Conservation (phyloP, 2,329 filamentous ascomycete species). For the Arachnopeziza araneosa region DNA sequence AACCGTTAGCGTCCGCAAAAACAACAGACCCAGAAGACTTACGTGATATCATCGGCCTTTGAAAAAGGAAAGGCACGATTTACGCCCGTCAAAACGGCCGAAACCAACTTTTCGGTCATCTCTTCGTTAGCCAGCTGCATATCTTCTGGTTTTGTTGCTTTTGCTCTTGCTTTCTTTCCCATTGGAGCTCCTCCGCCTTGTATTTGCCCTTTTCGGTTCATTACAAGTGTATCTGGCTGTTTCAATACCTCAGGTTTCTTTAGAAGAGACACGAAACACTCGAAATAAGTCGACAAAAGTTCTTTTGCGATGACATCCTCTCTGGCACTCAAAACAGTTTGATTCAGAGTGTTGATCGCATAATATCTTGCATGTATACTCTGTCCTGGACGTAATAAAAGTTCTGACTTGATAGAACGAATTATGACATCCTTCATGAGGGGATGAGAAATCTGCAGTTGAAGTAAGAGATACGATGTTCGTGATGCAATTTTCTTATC, state of each 20-base stretch:
- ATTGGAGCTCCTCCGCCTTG: conserved; percentile 49
- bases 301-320: conserved; percentile 77
- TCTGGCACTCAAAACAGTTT: conserved; percentile 83
- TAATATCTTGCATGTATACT: conserved; percentile 89
- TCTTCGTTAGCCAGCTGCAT: conserved; percentile 33
- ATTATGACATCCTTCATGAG: conserved; percentile 91
- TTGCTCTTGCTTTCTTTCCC: conserved; percentile 46
- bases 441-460: conserved; percentile 82
- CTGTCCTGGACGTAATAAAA: conserved; percentile 82
- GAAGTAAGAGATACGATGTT: conserved; percentile 87
- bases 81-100: conserved; percentile 85
- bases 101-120: conserved; percentile 84
- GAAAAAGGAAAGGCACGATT: conserved; percentile 95
- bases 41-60: conserved; percentile 70
- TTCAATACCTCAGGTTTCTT: conserved; percentile 45
- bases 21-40: conserved; percentile 29
- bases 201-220: conserved; percentile 44
- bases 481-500: conserved; percentile 94
- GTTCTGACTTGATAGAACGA: conserved; percentile 77
- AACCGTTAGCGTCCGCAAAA: conserved; percentile 18
- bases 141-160: conserved; percentile 32
- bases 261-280: conserved; percentile 75
- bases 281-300: conserved; percentile 87
- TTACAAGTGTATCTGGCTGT: conserved; percentile 31
- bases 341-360: conserved; percentile 92